Evolutionary conservation across 768 basidiomycete species (phyloP).

Genomic region (Inosperma sp.): DNA sequence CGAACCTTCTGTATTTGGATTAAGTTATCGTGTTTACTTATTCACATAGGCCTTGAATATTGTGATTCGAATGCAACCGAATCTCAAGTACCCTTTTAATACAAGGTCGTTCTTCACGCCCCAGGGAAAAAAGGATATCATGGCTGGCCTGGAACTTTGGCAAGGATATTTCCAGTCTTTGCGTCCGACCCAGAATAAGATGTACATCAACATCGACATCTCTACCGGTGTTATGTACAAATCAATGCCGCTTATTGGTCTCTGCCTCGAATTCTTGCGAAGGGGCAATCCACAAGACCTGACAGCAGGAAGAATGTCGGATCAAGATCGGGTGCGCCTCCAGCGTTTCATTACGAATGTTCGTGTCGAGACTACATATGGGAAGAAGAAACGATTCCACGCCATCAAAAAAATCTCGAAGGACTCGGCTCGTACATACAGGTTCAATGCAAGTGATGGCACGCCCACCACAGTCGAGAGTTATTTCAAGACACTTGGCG

Average conservation of each 20-base stretch:
- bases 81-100: conserved; percentile 64
- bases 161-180: conserved; percentile 80
- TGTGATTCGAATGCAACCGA: conserved; percentile 71
- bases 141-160: conserved; percentile 64
- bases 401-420: conserved; percentile 52
- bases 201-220: conserved; percentile 77
- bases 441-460: conserved; percentile 46
- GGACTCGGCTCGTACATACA: conserved; percentile 47
- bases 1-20: conserved; percentile 11
- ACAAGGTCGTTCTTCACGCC: conserved; percentile 71
- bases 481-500: conserved; percentile 52
- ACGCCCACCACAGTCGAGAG: conserved; percentile 47
- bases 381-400: conserved; percentile 1
- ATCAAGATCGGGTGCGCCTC: conserved; percentile 47
- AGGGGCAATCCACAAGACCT: conserved; percentile 7
- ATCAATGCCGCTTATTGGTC: conserved; percentile 49
- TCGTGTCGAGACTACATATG: conserved; percentile 22
- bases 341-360: conserved; percentile 35
- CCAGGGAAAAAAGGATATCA: conserved; percentile 48
- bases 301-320: conserved; percentile 39
- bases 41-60: conserved; percentile 65
- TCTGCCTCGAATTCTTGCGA: conserved; percentile 53
- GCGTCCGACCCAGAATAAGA: conserved; percentile 55
- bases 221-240: conserved; percentile 75
- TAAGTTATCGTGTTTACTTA: neutral